phyloP scores from a whole-genome alignment of 108 stramenopile genomes.

The Nannochloropsis gaditana region DNA sequence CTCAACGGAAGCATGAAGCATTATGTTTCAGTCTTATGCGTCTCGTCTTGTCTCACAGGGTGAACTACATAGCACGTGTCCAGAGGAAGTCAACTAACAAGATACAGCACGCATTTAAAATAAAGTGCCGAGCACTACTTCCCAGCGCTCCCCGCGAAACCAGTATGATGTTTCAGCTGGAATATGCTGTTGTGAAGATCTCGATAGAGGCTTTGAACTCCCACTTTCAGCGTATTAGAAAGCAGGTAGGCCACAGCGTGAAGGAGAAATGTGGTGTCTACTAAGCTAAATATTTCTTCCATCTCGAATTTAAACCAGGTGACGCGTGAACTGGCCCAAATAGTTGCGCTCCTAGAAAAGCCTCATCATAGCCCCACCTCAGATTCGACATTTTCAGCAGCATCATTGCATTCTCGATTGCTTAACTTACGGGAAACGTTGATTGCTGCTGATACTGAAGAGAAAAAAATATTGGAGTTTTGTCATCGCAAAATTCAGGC shows the following conservation, averaged over 20 bases:
- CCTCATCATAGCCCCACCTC: background rate
- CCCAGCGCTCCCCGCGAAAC: no score
- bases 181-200: background rate
- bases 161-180: background rate
- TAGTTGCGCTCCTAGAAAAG: background rate
- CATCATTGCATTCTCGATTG: background rate
- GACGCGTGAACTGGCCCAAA: conserved; percentile 1
- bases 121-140: no score
- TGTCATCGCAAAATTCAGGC: background rate
- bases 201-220: background rate
- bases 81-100: no score
- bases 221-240: background rate
- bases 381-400: background rate
- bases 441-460: background rate
- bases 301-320: background rate
- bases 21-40: no score
- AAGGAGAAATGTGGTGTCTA: no score
- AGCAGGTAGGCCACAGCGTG: background rate
- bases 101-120: no score
- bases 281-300: background rate
- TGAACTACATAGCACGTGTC: no score
- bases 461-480: background rate
- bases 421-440: background rate
- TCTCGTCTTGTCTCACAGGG: no score
- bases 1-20: no score